Base-by-base conservation (phyloP, 139 green algal species). In the Tetraselmis striata region DNA sequence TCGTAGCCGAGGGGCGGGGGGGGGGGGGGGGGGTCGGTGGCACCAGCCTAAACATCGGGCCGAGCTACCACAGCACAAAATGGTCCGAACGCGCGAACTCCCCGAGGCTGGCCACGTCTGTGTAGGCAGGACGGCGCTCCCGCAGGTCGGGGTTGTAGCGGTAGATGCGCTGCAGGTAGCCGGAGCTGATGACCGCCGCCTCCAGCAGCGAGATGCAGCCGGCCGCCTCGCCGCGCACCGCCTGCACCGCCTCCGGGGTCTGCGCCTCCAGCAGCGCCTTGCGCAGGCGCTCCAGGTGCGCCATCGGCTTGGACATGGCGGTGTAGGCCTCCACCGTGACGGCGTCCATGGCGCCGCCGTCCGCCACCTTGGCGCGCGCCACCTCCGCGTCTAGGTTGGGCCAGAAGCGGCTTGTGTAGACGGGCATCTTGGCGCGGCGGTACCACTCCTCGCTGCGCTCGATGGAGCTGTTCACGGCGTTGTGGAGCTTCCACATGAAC, bases 401-500 rank as follows among this genome's bases (percentile, higher is more conserved):
- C 77, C 77, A 80, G 30, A 80, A 80, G 30, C 77, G 77, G 2
- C 18, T 45, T 2, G 77, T 80, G 77, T 80, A 80, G 26, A 32
- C 26, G 2, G 30, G 26, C 23, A 28, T 58, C 77, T 80, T 29
- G 30, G 22, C 77, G 18, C 77, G 29, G 22, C 24, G 29, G 77
- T 80, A 80, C 77, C 77, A 80, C 77, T 31, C 27, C 77, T 80
- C 77, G 18, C 26, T 22, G 77, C 77, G 77, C 77, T 32, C 77
- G 18, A 80, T 80, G 27, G 77, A 80, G 2, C 18, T 45, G 30
- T 58, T 67, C 2, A 80, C 77, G 2, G 77, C 29, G 77, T 80
- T 80, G 77, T 80, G 77, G 2, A 80, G 77, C 77, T 80, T 80
- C 77, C 77, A 80, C 29, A 80, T 28, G 28, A 80, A 80, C 2